Conservation (phyloP, 768 basidiomycete species). For the Neoboletus subvelutipes region DNA sequence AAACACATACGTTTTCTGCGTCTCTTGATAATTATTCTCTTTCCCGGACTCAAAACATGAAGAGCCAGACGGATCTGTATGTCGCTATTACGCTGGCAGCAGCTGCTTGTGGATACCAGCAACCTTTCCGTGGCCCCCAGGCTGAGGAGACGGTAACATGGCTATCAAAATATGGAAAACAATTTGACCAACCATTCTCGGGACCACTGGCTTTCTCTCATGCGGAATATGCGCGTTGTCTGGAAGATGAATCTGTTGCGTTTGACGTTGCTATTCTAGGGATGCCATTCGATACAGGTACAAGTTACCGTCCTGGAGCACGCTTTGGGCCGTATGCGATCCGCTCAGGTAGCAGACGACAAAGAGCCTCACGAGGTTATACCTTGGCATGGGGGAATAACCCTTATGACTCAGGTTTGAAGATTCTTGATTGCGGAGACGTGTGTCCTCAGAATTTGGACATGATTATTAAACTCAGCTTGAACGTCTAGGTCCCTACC, state of each 20-base stretch:
- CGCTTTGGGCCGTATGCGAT: constrained; percentile 88
- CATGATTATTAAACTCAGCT: background rate
- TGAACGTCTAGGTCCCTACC: constrained; percentile 57
- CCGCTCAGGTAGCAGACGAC: constrained; percentile 72
- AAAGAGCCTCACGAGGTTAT: constrained; percentile 59
- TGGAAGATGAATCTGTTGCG: constrained; percentile 20
- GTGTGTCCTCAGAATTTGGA: constrained; percentile 34
- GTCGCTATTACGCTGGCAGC: background rate
- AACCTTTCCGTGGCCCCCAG: constrained; percentile 9
- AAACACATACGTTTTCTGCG: background rate
- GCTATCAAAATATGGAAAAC: constrained; percentile 72
- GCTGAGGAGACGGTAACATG: constrained; percentile 42
- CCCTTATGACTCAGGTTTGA: constrained; percentile 57
- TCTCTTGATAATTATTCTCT: background rate
- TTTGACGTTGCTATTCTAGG: constrained; percentile 74
- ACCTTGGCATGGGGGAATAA: constrained; percentile 71
- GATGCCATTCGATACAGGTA: constrained; percentile 75
- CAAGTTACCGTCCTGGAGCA: constrained; percentile 59
- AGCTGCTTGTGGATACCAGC: constrained; percentile 11
- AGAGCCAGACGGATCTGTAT: background rate
- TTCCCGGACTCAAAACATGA: constrained; percentile 11
- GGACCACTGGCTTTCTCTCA: constrained; percentile 86
- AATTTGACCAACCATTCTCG: constrained; percentile 72
- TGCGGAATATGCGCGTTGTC: constrained; percentile 52
- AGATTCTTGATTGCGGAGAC: constrained; percentile 83